Conservation (phyloP, 192 early-diverging fungal species). For the Mortierella claussenii region DNA sequence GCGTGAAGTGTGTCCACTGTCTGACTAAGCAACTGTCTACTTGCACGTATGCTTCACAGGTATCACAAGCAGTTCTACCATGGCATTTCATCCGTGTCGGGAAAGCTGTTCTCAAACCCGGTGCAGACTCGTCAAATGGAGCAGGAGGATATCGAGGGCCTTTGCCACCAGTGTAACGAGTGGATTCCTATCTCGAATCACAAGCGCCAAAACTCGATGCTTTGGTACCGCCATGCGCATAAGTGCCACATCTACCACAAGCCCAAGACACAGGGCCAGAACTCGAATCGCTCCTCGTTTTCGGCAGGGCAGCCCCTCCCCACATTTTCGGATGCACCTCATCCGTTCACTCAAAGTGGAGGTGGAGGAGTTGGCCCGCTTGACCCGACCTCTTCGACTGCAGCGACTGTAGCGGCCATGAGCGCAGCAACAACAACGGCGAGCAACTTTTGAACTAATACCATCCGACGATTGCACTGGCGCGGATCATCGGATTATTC, state of each 20-base stretch:
- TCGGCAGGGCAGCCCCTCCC: conserved; percentile 44
- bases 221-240: conserved; percentile 90
- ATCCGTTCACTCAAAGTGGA: too few relatives aligned
- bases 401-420: not conserved
- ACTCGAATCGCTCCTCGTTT: conserved; percentile 42
- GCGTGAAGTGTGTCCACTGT: too few relatives aligned
- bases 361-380: too few relatives aligned
- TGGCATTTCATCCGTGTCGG: conserved; percentile 88
- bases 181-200: conserved; percentile 83
- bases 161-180: conserved; percentile 85
- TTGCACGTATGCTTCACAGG: too few relatives aligned
- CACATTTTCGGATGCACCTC: conserved; percentile 9
- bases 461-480: not conserved
- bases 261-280: conserved; percentile 64
- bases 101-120: conserved; percentile 77
- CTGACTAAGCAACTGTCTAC: too few relatives aligned
- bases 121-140: conserved; percentile 76
- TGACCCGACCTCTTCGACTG: too few relatives aligned
- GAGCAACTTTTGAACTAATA: not conserved
- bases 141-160: conserved; percentile 77
- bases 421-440: not conserved
- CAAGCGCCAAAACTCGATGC: conserved; percentile 79
- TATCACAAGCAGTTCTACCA: conserved; percentile 91
- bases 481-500: not conserved
- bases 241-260: conserved; percentile 87